A percentile compares a stretch with the other conserved stretches of the same genome.
Conservation (phyloP, 1,284 basidiomycete species). For the Microstroma glucosiphilum region DNA sequence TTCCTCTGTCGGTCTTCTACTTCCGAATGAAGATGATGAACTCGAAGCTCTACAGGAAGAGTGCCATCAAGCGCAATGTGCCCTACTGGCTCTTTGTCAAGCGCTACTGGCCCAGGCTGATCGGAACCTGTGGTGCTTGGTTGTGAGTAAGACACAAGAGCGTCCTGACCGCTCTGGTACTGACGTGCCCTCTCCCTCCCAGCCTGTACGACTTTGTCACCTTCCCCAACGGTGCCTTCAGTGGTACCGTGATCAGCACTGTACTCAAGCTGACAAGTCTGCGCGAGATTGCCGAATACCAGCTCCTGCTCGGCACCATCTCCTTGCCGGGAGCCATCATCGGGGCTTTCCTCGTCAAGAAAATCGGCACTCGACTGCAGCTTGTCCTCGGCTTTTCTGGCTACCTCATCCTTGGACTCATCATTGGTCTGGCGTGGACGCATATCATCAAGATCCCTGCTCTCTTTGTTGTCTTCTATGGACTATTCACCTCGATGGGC, state of each 20-base stretch:
- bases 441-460: slow-evolving; percentile 63
- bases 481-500: slow-evolving; percentile 51
- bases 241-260: slow-evolving; percentile 50
- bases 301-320: slow-evolving; percentile 63
- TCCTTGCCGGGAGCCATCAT: slow-evolving; percentile 64
- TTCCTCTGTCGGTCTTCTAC: slow-evolving; percentile 66
- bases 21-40: slow-evolving; percentile 55
- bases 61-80: slow-evolving; percentile 52
- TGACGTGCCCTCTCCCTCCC: neutral
- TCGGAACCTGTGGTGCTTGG: slow-evolving; percentile 25
- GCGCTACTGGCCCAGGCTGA: slow-evolving; percentile 59
- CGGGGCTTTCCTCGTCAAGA: slow-evolving; percentile 55
- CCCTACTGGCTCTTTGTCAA: slow-evolving; percentile 63
- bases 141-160: slow-evolving; percentile 6
- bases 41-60: slow-evolving; percentile 22
- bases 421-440: slow-evolving; percentile 60
- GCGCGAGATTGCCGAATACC: slow-evolving; percentile 59
- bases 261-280: slow-evolving; percentile 57
- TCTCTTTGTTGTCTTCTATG: slow-evolving; percentile 57
- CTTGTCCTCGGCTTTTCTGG: slow-evolving; percentile 70
- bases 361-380: slow-evolving; percentile 28
- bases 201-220: slow-evolving; percentile 64
- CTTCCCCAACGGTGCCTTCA: slow-evolving; percentile 63
- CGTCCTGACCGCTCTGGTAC: neutral
- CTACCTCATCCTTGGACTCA: slow-evolving; percentile 65